Percentiles rank a stretch among this genome's conserved stretches.
Conservation (phyloP, 169 alveolate species). For the Plasmodium coatneyi region DNA sequence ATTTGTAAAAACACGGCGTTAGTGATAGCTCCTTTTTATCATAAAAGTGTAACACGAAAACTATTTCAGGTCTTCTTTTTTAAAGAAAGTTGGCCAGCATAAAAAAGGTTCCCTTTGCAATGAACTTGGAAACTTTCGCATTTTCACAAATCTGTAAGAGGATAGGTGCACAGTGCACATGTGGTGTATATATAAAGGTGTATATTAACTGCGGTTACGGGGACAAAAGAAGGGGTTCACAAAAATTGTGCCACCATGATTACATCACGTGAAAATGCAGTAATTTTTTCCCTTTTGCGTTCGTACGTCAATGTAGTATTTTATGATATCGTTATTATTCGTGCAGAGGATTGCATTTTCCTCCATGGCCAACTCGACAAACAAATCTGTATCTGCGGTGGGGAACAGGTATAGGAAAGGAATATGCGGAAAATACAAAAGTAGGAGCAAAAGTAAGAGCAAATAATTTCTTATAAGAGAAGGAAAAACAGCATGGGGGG, state of each 20-base stretch:
- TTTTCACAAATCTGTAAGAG: slow-evolving; percentile 33
- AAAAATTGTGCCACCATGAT: neutral
- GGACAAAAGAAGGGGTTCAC: neutral
- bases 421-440: neutral
- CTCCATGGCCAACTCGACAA: slow-evolving; percentile 29
- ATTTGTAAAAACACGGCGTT: neutral
- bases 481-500: neutral
- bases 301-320: slow-evolving; percentile 55
- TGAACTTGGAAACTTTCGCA: slow-evolving; percentile 70
- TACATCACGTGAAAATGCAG: neutral
- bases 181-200: neutral
- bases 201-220: neutral
- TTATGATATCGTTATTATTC: slow-evolving; percentile 52
- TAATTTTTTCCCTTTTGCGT: neutral
- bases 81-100: slow-evolving; percentile 50
- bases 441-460: neutral
- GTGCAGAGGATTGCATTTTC: slow-evolving; percentile 52
- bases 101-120: slow-evolving; percentile 69
- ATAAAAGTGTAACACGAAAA: neutral
- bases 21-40: neutral
- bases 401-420: neutral
- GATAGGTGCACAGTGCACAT: neutral
- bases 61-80: neutral
- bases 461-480: neutral
- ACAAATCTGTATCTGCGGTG: slow-evolving; percentile 27